Evolutionary conservation across 2,329 filamentous ascomycete species (phyloP).

Genomic region (Didymosphaeria variabile): DNA sequence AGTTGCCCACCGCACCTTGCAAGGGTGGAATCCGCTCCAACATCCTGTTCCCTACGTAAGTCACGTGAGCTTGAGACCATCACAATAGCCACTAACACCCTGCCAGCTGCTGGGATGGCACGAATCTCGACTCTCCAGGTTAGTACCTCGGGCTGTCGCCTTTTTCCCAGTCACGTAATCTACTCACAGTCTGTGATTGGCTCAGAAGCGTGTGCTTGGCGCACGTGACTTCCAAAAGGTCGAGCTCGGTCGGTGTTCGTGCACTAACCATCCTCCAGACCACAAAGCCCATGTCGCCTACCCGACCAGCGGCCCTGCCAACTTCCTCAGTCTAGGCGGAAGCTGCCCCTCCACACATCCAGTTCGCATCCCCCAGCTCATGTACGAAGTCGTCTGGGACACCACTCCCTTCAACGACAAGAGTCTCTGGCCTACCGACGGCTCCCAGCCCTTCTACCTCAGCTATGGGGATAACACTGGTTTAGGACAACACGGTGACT

Average conservation of each 20-base stretch:
- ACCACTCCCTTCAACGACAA: constrained; percentile 45
- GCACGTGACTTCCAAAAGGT: no score
- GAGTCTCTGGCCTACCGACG: constrained; percentile 34
- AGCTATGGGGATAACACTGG: constrained; percentile 37
- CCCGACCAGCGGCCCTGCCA: constrained; percentile 39
- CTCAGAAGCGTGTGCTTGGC: no score
- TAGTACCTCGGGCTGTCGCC: no score
- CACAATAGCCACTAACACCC: not conserved
- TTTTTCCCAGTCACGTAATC: no score
- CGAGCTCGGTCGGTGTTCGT: no score
- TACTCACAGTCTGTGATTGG: no score
- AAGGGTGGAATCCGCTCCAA: constrained; percentile 35
- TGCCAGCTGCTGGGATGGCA: constrained; percentile 53
- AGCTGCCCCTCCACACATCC: constrained; percentile 54
- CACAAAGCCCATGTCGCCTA: constrained; percentile 58
- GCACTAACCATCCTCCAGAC: constrained; percentile 42
- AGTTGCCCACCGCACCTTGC: constrained; percentile 25
- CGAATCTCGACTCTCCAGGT: constrained; percentile 55
- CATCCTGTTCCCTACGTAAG: constrained; percentile 34
- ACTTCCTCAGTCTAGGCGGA: constrained; percentile 39
- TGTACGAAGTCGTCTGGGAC: constrained; percentile 57
- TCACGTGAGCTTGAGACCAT: not conserved
- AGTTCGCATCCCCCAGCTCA: constrained; percentile 56
- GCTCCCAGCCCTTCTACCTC: constrained; percentile 35
- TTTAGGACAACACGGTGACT: constrained; percentile 36